These are phyloP conservation scores for Daldinia caldariorum DNA, from an alignment of 495 filamentous ascomycete species.

Conservation along the genomic window DNA sequence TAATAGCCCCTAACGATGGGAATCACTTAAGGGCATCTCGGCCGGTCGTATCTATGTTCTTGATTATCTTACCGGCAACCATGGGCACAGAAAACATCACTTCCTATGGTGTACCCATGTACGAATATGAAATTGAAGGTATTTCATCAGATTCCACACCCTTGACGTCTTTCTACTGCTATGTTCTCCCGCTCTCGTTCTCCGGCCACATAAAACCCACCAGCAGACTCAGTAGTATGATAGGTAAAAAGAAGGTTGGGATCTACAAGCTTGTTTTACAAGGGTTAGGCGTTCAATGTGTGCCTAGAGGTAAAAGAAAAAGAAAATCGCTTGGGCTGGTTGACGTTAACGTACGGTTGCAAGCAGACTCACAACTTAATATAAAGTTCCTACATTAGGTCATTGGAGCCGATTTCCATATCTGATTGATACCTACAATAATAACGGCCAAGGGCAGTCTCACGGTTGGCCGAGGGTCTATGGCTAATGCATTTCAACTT, in stretches of 20 bases:
- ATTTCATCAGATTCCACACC: not conserved
- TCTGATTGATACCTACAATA: too few relatives aligned
- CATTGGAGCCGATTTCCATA: too few relatives aligned
- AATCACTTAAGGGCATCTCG: not conserved
- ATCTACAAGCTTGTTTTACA: not conserved
- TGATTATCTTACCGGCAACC: not conserved
- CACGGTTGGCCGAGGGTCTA: too few relatives aligned
- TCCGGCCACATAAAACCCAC: not conserved
- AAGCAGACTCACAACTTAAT: too few relatives aligned
- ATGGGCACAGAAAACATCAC: not conserved
- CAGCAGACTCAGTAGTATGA: not conserved
- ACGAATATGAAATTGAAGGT: not conserved
- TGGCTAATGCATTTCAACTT: too few relatives aligned
- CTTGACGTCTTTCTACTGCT: not conserved
- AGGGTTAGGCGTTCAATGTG: not conserved
- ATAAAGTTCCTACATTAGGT: too few relatives aligned
- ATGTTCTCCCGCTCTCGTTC: not conserved
- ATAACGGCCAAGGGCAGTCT: too few relatives aligned
- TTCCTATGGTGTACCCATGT: too few relatives aligned
- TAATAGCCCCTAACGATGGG: not conserved
- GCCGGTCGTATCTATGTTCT: not conserved
- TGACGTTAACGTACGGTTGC: too few relatives aligned
- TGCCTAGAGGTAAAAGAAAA: not conserved
- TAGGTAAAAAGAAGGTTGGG: not conserved
- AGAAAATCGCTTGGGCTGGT: too few relatives aligned